phyloP scores from a whole-genome alignment of 176 grass and related monocot genomes.

The Triticum urartu region DNA sequence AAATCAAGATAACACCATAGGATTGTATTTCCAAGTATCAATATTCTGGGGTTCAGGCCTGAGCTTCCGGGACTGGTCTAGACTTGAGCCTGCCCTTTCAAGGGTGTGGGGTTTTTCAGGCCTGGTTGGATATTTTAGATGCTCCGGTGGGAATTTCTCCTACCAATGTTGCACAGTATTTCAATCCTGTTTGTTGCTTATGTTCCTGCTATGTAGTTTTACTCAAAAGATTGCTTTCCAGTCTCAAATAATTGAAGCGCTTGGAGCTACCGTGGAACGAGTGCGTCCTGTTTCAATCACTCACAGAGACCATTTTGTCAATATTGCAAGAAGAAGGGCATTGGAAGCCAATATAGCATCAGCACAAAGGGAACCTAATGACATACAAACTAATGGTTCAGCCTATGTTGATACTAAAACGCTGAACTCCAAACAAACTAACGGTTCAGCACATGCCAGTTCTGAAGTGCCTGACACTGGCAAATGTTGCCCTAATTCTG shows the following conservation, averaged over 20 bases:
- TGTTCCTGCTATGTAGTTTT: conserved; percentile 18
- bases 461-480: conserved; percentile 3
- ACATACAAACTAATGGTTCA: conserved; percentile 26
- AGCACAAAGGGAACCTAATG: conserved; percentile 9
- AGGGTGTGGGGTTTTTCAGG: background rate
- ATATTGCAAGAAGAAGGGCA: conserved; percentile 89
- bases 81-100: background rate
- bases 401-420: conserved; percentile 17
- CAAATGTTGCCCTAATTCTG: conserved; percentile 22
- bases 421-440: conserved; percentile 16
- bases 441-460: conserved; percentile 35
- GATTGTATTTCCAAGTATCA: background rate
- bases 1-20: background rate
- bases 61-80: background rate
- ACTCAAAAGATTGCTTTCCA: conserved; percentile 37
- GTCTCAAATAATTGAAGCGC: conserved; percentile 93
- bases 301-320: conserved; percentile 89
- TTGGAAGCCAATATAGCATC: conserved; percentile 59
- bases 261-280: conserved; percentile 89
- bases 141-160: conserved; percentile 23
- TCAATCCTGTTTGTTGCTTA: conserved; percentile 8
- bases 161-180: background rate
- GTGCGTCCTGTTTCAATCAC: conserved; percentile 91
- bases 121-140: conserved; percentile 11
- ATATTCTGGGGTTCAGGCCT: background rate